Conservation (phyloP, 2,329 filamentous ascomycete species). For the Botryotinia convoluta region DNA sequence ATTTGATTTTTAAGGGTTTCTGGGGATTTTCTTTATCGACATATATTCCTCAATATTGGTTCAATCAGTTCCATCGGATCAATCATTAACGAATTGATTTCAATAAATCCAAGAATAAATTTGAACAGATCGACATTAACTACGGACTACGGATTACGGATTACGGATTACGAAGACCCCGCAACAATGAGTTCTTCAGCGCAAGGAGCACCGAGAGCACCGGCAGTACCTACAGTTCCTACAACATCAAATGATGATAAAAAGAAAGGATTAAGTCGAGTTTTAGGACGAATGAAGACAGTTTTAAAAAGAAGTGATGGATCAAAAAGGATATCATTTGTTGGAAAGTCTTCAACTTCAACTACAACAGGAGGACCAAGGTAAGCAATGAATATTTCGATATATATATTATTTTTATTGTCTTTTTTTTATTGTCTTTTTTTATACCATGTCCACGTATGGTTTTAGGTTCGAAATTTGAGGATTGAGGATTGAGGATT, state of each 20-base stretch:
- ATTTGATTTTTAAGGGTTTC: neutral
- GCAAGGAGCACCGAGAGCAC: constrained; percentile 24
- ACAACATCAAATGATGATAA: constrained; percentile 24
- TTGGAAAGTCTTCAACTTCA: constrained; percentile 17
- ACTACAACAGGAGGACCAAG: constrained; percentile 25
- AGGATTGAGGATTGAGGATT: neutral
- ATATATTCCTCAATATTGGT: neutral
- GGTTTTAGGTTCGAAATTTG: neutral
- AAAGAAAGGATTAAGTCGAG: constrained; percentile 32
- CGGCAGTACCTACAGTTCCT: neutral
- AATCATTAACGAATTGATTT: neutral
- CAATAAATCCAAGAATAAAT: neutral
- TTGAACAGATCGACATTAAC: neutral
- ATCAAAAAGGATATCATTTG: constrained; percentile 32
- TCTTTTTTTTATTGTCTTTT: neutral
- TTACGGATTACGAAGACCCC: neutral
- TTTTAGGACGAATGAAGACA: constrained; percentile 35
- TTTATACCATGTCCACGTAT: neutral
- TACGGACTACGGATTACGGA: neutral
- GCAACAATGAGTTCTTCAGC: constrained; percentile 32
- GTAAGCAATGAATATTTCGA: constrained; percentile 20
- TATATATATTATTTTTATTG: neutral
- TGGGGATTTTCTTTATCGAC: neutral
- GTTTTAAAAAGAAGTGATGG: constrained; percentile 34
- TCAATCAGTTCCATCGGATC: neutral